These are phyloP conservation scores for Metschnikowia continentalis DNA, from an alignment of 805 yeast species.

Conservation along the genomic window DNA sequence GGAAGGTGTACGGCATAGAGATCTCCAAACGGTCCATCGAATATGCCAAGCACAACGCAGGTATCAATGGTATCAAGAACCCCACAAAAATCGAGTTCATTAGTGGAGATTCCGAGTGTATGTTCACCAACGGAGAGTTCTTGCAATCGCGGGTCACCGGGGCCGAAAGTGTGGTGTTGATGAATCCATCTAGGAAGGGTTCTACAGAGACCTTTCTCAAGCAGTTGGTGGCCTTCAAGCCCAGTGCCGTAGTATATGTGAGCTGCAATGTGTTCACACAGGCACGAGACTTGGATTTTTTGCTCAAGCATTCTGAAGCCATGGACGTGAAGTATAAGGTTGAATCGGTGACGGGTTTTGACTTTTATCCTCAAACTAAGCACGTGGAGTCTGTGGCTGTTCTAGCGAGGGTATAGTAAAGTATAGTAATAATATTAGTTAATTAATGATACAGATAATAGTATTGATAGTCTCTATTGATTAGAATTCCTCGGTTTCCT, in stretches of 20 bases:
- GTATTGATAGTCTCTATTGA: not conserved
- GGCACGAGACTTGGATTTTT: conserved; percentile 38
- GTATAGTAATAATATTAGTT: too few species aligned
- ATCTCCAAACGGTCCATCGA: conserved; percentile 29
- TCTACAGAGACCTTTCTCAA: conserved; percentile 30
- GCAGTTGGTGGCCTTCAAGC: conserved; percentile 35
- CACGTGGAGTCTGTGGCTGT: conserved; percentile 56
- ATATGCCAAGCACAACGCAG: conserved; percentile 38
- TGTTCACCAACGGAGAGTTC: conserved; percentile 29
- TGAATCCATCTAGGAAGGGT: conserved; percentile 47
- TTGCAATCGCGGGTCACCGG: conserved; percentile 26
- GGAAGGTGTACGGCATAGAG: conserved; percentile 41
- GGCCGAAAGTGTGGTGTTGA: conserved; percentile 31
- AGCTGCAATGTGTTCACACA: conserved; percentile 46
- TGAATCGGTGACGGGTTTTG: conserved; percentile 34
- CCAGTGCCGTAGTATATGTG: conserved; percentile 36
- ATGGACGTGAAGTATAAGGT: conserved; percentile 14
- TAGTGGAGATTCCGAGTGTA: conserved; percentile 34
- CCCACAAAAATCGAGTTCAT: conserved; percentile 30
- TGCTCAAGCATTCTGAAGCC: conserved; percentile 22
- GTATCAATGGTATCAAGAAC: conserved; percentile 30
- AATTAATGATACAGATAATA: too few species aligned
- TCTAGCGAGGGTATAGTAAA: conserved; percentile 16
- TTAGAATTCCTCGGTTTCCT: conserved; percentile 8
- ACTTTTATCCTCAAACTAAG: conserved; percentile 54